These are phyloP conservation scores for Aspergillus taichungensis DNA, from an alignment of 495 filamentous ascomycete species.

Conservation along the genomic window DNA sequence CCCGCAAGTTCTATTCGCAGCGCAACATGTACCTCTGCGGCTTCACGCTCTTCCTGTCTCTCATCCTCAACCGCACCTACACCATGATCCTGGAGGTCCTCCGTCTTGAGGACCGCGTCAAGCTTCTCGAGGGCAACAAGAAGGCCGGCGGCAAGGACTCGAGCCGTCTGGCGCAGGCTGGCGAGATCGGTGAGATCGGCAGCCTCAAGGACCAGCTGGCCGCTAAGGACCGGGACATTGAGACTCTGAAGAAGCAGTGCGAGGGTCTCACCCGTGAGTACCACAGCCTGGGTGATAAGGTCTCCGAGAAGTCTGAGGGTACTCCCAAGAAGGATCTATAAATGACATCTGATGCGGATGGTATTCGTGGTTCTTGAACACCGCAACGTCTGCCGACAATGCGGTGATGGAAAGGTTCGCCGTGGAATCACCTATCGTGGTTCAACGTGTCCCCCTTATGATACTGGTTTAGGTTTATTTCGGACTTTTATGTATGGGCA, in stretches of 20 bases:
- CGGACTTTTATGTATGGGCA: no score
- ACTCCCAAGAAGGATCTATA: slow-evolving; percentile 64
- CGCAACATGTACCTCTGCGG: slow-evolving; percentile 99
- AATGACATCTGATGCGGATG: slow-evolving; percentile 1
- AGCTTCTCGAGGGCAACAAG: slow-evolving; percentile 72
- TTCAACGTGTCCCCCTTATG: no score
- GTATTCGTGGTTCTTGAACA: no score
- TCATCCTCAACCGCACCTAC: slow-evolving; percentile 99
- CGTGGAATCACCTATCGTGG: no score
- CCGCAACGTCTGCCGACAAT: no score
- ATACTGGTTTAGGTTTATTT: no score
- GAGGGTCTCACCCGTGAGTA: slow-evolving; percentile 74
- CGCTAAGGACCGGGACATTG: slow-evolving; percentile 63
- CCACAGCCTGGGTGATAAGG: slow-evolving; percentile 67
- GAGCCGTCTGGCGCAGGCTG: slow-evolving; percentile 52
- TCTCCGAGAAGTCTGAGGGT: slow-evolving; percentile 46
- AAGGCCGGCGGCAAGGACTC: slow-evolving; percentile 63
- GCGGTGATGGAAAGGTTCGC: no score
- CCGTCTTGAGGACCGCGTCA: slow-evolving; percentile 86
- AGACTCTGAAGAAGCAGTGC: slow-evolving; percentile 77
- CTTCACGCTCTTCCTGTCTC: slow-evolving; percentile 96
- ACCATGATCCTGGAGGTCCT: slow-evolving; percentile 92
- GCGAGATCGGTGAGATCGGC: slow-evolving; percentile 67
- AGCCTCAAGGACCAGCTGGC: slow-evolving; percentile 61
- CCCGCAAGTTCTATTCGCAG: slow-evolving; percentile 99